phyloP scores from a whole-genome alignment of 2,329 filamentous ascomycete genomes.

The Colletotrichum cordylinicola region DNA sequence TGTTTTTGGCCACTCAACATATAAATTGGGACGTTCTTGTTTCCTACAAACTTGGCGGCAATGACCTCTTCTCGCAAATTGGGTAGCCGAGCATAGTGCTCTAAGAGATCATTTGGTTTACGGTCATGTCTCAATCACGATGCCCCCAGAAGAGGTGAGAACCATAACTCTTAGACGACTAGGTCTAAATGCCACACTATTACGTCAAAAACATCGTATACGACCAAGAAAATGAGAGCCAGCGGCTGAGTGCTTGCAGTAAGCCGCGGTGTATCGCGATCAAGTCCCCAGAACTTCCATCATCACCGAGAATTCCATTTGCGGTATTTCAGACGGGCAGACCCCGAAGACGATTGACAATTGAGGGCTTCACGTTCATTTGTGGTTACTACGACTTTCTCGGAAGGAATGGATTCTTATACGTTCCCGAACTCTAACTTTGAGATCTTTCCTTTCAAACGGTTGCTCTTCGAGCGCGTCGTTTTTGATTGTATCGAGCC shows the following conservation, averaged over 20 bases:
- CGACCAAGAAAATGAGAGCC: not conserved
- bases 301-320: not conserved
- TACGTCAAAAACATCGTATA: not conserved
- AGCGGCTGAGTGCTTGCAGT: not conserved
- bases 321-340: no score
- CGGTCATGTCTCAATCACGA: not conserved
- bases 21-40: not conserved
- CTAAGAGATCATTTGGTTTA: not conserved
- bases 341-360: not conserved
- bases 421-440: not conserved
- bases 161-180: not conserved
- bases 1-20: not conserved
- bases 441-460: not conserved
- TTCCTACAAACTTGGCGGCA: not conserved
- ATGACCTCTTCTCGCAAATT: not conserved
- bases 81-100: not conserved
- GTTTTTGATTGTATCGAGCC: rapidly evolving
- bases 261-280: not conserved
- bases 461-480: not conserved
- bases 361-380: not conserved
- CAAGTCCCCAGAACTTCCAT: rapidly evolving
- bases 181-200: not conserved
- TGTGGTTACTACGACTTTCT: rapidly evolving
- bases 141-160: not conserved
- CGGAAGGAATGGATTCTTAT: rapidly evolving